Percentiles rank a stretch among this genome's conserved stretches.
These are phyloP conservation scores for Scedosporium boydii DNA, from an alignment of 2,329 filamentous ascomycete genomes.

Conservation along the genomic window DNA sequence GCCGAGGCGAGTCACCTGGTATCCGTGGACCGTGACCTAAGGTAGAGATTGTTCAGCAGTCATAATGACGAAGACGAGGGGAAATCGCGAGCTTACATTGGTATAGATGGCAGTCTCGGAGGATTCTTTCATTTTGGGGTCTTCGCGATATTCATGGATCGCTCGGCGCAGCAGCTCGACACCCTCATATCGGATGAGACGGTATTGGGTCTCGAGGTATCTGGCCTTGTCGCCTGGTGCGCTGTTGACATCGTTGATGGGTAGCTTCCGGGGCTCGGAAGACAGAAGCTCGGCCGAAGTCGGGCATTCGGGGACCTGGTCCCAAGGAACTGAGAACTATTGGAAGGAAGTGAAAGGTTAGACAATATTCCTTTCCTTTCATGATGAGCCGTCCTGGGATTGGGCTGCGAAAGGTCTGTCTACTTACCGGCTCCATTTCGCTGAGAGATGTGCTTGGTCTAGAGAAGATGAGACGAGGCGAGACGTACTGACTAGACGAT, in stretches of 20 bases:
- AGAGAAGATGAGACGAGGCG: too few species aligned
- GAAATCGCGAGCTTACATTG: constrained; percentile 37
- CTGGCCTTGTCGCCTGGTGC: constrained; percentile 51
- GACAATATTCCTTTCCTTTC: too few species aligned
- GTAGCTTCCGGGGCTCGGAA: constrained; percentile 21
- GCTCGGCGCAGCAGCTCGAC: constrained; percentile 60
- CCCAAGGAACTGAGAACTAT: neutral
- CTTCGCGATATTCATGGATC: constrained; percentile 42
- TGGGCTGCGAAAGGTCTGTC: too few species aligned
- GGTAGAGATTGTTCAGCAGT: neutral
- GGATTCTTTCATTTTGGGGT: constrained; percentile 49
- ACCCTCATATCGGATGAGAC: constrained; percentile 66
- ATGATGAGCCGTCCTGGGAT: too few species aligned
- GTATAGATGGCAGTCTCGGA: constrained; percentile 57
- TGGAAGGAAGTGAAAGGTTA: neutral
- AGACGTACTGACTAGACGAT: too few species aligned
- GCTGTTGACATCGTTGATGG: constrained; percentile 42
- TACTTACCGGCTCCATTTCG: too few species aligned
- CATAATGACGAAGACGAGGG: neutral
- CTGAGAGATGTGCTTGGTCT: too few species aligned
- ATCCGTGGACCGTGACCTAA: constrained; percentile 57
- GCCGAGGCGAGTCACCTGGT: constrained; percentile 54
- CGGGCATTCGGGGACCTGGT: constrained; percentile 43
- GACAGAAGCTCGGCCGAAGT: constrained; percentile 40
- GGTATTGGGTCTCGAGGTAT: constrained; percentile 67